Evolutionary conservation across 2,329 filamentous ascomycete genomes (phyloP).

Genomic region (Aspergillus glaucus): DNA sequence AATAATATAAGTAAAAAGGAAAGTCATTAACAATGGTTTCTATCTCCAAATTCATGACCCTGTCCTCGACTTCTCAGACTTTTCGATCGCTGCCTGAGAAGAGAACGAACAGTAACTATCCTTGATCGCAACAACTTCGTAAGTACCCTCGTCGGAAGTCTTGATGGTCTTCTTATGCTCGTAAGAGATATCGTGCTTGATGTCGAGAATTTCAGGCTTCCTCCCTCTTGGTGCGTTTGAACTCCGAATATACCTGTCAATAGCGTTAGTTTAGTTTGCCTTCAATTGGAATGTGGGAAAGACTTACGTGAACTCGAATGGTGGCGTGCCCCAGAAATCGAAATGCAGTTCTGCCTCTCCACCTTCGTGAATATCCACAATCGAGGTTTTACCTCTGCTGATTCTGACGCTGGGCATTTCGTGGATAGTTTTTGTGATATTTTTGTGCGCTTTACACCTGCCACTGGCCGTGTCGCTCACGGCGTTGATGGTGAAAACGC

Average conservation of each 20-base stretch:
- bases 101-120: constrained; percentile 88
- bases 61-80: constrained; percentile 34
- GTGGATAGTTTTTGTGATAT: constrained; percentile 78
- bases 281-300: not conserved
- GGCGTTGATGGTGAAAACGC: constrained; percentile 78
- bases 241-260: constrained; percentile 67
- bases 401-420: constrained; percentile 87
- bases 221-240: constrained; percentile 76
- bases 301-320: constrained; percentile 82
- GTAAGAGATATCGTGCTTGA: constrained; percentile 76
- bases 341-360: constrained; percentile 90
- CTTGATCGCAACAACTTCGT: constrained; percentile 94
- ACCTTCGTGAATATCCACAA: constrained; percentile 93
- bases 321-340: constrained; percentile 89
- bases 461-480: constrained; percentile 77
- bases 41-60: constrained; percentile 10
- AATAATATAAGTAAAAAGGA: constrained; percentile 5
- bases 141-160: constrained; percentile 89
- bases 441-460: constrained; percentile 73
- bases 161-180: constrained; percentile 75
- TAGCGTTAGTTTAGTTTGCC: not conserved
- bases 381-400: constrained; percentile 71
- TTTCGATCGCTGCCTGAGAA: constrained; percentile 55
- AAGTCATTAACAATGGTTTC: constrained; percentile 12
- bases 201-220: constrained; percentile 76